Percentiles rank a stretch among this genome's conserved stretches.
These are phyloP conservation scores for Arxiozyma bovina DNA, from an alignment of 1,139 yeast genomes.

Conservation along the genomic window DNA sequence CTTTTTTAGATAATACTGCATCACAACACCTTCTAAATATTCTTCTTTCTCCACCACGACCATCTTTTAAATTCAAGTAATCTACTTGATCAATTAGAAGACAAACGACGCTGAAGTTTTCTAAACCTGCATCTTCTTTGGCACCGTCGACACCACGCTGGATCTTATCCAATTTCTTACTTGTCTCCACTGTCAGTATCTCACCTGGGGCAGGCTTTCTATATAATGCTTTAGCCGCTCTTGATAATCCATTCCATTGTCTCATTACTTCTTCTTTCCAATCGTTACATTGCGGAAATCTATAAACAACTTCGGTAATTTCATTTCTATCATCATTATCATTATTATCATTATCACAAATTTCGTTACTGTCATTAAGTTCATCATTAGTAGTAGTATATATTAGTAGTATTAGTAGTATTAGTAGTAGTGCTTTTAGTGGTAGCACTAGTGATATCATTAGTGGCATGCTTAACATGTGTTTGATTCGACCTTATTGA, in stretches of 20 bases:
- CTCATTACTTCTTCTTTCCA: conserved; percentile 57
- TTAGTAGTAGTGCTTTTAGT: background rate
- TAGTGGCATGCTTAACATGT: too few relatives aligned
- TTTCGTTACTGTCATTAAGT: conserved; percentile 4
- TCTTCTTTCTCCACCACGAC: conserved; percentile 36
- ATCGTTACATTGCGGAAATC: conserved; percentile 47
- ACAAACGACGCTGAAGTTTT: conserved; percentile 61
- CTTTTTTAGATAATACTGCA: conserved; percentile 13
- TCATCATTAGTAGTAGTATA: background rate
- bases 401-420: conserved; percentile 4
- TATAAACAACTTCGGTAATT: conserved; percentile 7
- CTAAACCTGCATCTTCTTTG: conserved; percentile 57
- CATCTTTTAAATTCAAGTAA: conserved; percentile 43
- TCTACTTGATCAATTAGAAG: conserved; percentile 70
- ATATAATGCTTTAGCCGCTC: conserved; percentile 52
- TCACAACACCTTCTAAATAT: conserved; percentile 41
- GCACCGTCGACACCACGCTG: conserved; percentile 80
- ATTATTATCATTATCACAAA: conserved; percentile 3
- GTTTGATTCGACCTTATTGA: background rate
- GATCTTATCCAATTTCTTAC: conserved; percentile 56
- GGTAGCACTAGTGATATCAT: conserved; percentile 3
- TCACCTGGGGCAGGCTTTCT: conserved; percentile 66
- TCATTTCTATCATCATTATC: conserved; percentile 7
- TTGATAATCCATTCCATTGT: conserved; percentile 55
- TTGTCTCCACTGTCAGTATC: conserved; percentile 46